Evolutionary conservation across 2,329 filamentous ascomycete genomes (phyloP), one percentile per base, ranked within the genome.

Genomic region (Ophiocordyceps camponoti-rufipedis): DNA sequence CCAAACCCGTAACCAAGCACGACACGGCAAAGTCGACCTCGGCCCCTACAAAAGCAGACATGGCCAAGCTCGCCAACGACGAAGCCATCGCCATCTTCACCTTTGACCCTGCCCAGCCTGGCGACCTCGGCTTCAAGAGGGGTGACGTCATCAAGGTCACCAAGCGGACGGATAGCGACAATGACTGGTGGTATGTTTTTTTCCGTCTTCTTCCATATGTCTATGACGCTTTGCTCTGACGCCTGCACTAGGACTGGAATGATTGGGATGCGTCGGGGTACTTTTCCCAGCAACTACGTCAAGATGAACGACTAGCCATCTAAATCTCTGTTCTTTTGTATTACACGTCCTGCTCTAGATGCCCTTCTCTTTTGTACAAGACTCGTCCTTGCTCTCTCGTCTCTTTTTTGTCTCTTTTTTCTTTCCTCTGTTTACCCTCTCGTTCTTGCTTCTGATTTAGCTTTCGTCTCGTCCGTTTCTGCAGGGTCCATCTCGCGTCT

Each of bases 41-140:
- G 5, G 88, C 88, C 6, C 88, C 89, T 1, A 96, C 89, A 0
- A 78, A 85, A 12, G 69, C 68, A 54, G 62, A 60, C 50, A 78
- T 78, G 61, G 66, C 73, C 43, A 49, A 67, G 48, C 57, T 79
- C 48, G 74, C 71, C 58, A 71, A 74, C 53, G 87, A 95, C 53
- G 85, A 96, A 63, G 91, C 87, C 0, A 71, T 95, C 18, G 91
- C 91, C 2, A 70, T 95, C 50, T 96, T 84, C 63, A 94, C 85
- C 2, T 98, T 98, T 58, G 89, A 96, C 50, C 81, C 87, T 0
- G 89, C 94, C 56, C 88, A 95, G 62, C 79, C 86, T 0, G 89
- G 89, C 5, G 89, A 98, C 60, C 62, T 96, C 47, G 85, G 82
- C 0, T 98, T 98, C 66, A 94, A 94, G 68, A 98, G 98, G 71